Conservation (phyloP, 495 filamentous ascomycete genomes). For the Aspergillus affinis region DNA sequence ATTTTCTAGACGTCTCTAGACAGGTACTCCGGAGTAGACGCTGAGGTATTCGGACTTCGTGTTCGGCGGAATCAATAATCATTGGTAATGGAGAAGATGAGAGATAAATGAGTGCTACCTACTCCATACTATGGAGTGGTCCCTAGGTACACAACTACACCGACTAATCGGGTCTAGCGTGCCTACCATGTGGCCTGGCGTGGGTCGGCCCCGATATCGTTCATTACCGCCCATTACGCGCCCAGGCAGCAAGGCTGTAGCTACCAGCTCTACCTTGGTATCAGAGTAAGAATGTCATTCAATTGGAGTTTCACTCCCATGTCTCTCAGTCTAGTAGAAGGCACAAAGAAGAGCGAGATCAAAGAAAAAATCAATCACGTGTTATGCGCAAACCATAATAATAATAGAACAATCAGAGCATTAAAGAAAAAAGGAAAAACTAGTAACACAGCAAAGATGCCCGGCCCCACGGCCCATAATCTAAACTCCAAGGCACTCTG, state of each 20-base stretch:
- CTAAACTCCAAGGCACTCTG: slow-evolving; percentile 4
- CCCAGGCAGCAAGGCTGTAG: background rate
- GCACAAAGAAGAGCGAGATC: background rate
- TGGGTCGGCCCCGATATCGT: background rate
- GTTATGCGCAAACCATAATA: background rate
- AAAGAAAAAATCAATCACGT: background rate
- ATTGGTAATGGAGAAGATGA: background rate
- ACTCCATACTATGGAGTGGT: too few relatives aligned
- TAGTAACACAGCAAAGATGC: background rate
- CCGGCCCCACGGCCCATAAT: slow-evolving; percentile 6
- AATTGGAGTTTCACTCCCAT: too few relatives aligned
- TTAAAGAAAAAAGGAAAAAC: background rate
- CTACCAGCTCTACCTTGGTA: background rate
- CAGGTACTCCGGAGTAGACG: too few relatives aligned
- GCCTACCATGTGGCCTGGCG: slow-evolving; percentile 9
- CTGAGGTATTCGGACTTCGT: too few relatives aligned
- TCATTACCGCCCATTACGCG: background rate
- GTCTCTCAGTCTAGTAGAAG: background rate
- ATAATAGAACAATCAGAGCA: background rate
- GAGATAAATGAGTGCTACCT: too few relatives aligned
- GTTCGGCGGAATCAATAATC: background rate
- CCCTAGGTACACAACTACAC: too few relatives aligned
- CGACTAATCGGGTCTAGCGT: background rate
- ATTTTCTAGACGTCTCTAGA: background rate
- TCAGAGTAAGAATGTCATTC: background rate